phyloP scores from a whole-genome alignment of 2,329 filamentous ascomycete genomes.

The Drechslerella stenobrocha region DNA sequence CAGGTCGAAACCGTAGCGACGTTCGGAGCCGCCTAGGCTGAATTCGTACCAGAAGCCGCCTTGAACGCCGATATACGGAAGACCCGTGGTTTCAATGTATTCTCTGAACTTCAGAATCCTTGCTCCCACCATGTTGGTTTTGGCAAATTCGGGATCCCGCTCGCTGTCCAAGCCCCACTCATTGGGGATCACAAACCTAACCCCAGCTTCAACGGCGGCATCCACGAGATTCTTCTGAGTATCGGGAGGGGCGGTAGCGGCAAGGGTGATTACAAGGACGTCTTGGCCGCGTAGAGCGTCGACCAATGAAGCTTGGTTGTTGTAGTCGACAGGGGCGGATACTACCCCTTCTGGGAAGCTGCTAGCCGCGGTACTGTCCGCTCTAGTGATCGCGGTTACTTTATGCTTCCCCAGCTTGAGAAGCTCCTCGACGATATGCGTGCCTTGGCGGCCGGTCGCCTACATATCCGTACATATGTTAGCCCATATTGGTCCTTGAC shows the following conservation, averaged over 20 bases:
- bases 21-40: constrained; percentile 56
- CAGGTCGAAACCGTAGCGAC: constrained; percentile 61
- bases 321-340: constrained; percentile 58
- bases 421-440: constrained; percentile 54
- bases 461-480: constrained; percentile 33
- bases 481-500: neutral
- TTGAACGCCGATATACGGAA: constrained; percentile 58
- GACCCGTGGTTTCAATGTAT: constrained; percentile 56
- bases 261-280: constrained; percentile 63
- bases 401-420: constrained; percentile 60
- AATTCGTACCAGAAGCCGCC: constrained; percentile 64
- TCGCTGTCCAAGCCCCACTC: constrained; percentile 56
- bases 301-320: constrained; percentile 58
- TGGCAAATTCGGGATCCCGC: constrained; percentile 53
- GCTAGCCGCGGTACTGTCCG: constrained; percentile 56
- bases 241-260: constrained; percentile 57
- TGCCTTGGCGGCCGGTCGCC: constrained; percentile 55
- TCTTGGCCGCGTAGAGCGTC: constrained; percentile 62
- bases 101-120: constrained; percentile 51
- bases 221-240: constrained; percentile 60
- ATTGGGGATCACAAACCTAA: constrained; percentile 64
- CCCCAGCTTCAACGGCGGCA: constrained; percentile 62
- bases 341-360: constrained; percentile 59
- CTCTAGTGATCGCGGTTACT: constrained; percentile 61
- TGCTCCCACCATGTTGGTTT: constrained; percentile 56